These are phyloP conservation scores for Galerina sulciceps DNA, from an alignment of 768 basidiomycete genomes.

Conservation along the genomic window DNA sequence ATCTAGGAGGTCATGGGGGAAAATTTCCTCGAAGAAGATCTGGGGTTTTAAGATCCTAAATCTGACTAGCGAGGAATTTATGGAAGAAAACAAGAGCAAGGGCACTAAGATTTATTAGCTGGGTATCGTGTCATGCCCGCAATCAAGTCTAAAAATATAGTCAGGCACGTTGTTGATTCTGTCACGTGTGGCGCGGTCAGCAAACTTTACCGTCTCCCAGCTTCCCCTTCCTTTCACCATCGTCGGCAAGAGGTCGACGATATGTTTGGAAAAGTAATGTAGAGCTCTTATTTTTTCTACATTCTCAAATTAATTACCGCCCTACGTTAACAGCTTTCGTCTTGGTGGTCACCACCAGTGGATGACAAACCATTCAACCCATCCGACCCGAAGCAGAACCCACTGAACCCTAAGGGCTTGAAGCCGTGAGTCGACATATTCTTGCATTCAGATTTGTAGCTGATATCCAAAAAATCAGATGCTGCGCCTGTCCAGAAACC, in stretches of 20 bases:
- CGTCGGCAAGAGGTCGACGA: not conserved
- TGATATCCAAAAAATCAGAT: constrained; percentile 52
- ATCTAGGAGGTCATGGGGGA: not conserved
- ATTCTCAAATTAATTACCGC: not conserved
- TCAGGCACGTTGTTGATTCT: not conserved
- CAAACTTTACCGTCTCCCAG: too few relatives aligned
- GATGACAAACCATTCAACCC: constrained; percentile 61
- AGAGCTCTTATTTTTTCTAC: too few relatives aligned
- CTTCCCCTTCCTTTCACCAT: too few relatives aligned
- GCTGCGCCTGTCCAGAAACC: constrained; percentile 94
- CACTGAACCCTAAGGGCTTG: constrained; percentile 90
- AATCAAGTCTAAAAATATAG: too few relatives aligned
- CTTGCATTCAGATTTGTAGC: not conserved
- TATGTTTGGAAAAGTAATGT: constrained; percentile 49
- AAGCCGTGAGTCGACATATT: constrained; percentile 76
- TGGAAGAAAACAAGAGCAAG: not conserved
- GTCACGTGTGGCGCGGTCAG: not conserved
- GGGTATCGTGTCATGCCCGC: not conserved
- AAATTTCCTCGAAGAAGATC: not conserved
- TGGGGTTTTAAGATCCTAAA: not conserved
- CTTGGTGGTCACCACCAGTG: constrained; percentile 56
- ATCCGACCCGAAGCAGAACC: constrained; percentile 81
- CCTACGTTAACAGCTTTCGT: constrained; percentile 43
- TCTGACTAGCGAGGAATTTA: not conserved
- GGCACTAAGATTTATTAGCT: not conserved